A percentile compares a stretch with the other conserved stretches of the same genome.
Evolutionary conservation across 352 stramenopile genomes (phyloP).

Genomic region (Phytophthora pistaciae): DNA sequence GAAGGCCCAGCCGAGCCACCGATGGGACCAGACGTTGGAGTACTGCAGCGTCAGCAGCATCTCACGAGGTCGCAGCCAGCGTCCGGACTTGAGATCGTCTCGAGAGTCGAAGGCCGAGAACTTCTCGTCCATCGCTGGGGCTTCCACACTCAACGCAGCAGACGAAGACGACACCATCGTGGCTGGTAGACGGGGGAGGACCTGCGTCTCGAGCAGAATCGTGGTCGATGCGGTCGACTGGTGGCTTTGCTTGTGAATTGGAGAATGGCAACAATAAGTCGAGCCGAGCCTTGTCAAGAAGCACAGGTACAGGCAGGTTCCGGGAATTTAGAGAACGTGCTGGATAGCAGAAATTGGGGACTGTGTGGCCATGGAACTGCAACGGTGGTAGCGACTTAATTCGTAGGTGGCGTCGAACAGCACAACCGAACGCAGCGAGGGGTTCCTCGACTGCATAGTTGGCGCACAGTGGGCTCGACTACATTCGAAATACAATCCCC

Average conservation of each 20-base stretch:
- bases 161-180: constrained; percentile 19
- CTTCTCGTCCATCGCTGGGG: constrained; percentile 13
- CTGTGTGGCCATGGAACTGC: not conserved
- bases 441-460: not conserved
- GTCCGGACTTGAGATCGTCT: constrained; percentile 11
- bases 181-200: not conserved
- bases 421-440: not conserved
- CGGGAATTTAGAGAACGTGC: not conserved
- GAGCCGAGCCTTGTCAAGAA: not conserved
- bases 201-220: constrained; percentile 19
- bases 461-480: not conserved
- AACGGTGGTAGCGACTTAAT: constrained; percentile 2
- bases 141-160: constrained; percentile 19
- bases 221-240: not conserved
- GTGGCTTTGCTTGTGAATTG: too few relatives aligned
- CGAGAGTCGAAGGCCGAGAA: constrained; percentile 12
- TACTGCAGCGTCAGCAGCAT: constrained; percentile 17
- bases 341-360: constrained; percentile 3
- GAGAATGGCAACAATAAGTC: too few relatives aligned
- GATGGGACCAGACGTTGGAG: constrained; percentile 25
- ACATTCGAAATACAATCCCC: not conserved
- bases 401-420: constrained; percentile 2
- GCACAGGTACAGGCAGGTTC: not conserved
- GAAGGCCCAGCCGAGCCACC: constrained; percentile 48
- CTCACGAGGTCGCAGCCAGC: constrained; percentile 20